A percentile compares a stretch with the other conserved stretches of the same genome.
Evolutionary conservation across 1,139 yeast species (phyloP).

Genomic region (Debaryomyces coudertii): DNA sequence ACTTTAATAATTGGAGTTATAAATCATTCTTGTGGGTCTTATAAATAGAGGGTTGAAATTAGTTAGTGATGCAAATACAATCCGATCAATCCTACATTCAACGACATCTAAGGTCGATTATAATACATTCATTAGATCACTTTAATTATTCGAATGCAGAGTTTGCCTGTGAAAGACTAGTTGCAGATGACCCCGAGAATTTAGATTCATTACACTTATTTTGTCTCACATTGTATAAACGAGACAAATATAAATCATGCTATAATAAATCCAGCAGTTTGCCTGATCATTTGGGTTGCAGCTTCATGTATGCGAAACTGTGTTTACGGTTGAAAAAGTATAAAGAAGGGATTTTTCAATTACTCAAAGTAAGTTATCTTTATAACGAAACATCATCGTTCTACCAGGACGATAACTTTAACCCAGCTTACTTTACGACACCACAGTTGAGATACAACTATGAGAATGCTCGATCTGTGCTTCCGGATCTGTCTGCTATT

Average conservation of each 20-base stretch:
- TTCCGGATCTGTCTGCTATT: slow-evolving; percentile 69
- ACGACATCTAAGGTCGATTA: slow-evolving; percentile 55
- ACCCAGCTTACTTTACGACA: slow-evolving; percentile 25
- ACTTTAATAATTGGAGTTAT: neutral
- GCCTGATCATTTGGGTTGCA: slow-evolving; percentile 66
- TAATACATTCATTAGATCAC: slow-evolving; percentile 72
- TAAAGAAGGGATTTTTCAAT: slow-evolving; percentile 65
- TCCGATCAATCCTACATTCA: slow-evolving; percentile 28
- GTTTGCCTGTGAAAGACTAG: slow-evolving; percentile 75
- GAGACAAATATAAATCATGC: slow-evolving; percentile 61
- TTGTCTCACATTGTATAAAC: slow-evolving; percentile 62
- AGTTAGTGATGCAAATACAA: slow-evolving; percentile 17
- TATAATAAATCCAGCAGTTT: slow-evolving; percentile 48
- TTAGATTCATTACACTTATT: slow-evolving; percentile 63
- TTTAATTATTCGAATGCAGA: slow-evolving; percentile 74
- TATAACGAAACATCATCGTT: slow-evolving; percentile 37
- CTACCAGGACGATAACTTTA: slow-evolving; percentile 2
- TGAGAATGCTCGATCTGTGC: slow-evolving; percentile 35
- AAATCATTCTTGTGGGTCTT: neutral
- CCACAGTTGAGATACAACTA: slow-evolving; percentile 35
- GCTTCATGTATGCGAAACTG: slow-evolving; percentile 67
- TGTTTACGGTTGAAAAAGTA: slow-evolving; percentile 59
- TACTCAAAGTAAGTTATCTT: slow-evolving; percentile 38
- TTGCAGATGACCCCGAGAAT: slow-evolving; percentile 56
- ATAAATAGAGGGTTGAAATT: slow-evolving; percentile 3